Conservation (phyloP, 2,329 filamentous ascomycete species). For the Cladorrhinum sp. region DNA sequence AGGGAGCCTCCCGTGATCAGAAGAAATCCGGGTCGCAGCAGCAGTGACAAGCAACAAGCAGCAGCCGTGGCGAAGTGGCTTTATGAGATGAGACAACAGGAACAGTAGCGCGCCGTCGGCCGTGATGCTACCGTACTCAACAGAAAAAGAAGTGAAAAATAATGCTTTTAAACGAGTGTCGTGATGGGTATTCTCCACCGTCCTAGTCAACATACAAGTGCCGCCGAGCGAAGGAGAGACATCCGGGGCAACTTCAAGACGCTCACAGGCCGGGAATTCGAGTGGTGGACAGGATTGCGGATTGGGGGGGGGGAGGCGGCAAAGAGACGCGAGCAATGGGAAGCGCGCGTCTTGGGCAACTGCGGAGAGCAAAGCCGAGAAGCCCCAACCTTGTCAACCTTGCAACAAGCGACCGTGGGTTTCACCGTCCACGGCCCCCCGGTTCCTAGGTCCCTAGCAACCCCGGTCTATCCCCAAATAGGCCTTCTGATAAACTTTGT, state of each 20-base stretch:
- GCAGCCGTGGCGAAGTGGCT: conserved; percentile 26
- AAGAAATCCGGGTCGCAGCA: conserved; percentile 17
- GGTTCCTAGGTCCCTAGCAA: neutral
- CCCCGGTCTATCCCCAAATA: conserved; percentile 7
- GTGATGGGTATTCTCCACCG: conserved; percentile 14
- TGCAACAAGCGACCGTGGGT: conserved; percentile 25
- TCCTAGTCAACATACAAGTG: conserved; percentile 22
- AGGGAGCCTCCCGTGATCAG: conserved; percentile 24
- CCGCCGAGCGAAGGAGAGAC: conserved; percentile 22
- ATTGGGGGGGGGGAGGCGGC: conserved; percentile 25
- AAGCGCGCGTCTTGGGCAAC: conserved; percentile 29
- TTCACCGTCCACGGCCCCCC: conserved; percentile 15
- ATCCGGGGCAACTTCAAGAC: conserved; percentile 27
- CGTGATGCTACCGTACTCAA: neutral
- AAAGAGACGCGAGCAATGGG: conserved; percentile 30
- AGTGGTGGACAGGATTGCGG: conserved; percentile 28
- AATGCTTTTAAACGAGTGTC: conserved; percentile 25
- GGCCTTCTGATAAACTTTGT: conserved; percentile 8
- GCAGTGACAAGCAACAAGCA: conserved; percentile 9
- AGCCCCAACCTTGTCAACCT: conserved; percentile 15
- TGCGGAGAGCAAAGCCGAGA: conserved; percentile 20
- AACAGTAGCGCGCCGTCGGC: neutral
- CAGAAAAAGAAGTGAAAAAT: neutral
- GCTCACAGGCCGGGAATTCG: conserved; percentile 22
- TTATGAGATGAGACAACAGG: conserved; percentile 10